phyloP scores from a whole-genome alignment of 164 flowering plant species.

The Malania oleifera region DNA sequence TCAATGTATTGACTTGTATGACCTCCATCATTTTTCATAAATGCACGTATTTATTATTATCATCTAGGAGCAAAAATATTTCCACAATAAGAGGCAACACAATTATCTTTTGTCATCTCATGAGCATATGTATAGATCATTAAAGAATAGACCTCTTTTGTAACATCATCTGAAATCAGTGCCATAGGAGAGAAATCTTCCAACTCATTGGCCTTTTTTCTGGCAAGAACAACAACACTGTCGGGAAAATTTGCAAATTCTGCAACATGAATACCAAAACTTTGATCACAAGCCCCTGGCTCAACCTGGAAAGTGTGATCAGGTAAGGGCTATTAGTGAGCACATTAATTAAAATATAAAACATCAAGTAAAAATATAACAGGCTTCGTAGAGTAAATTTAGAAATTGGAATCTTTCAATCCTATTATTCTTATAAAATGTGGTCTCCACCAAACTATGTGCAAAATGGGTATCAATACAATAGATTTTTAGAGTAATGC shows the following conservation, averaged over 20 bases:
- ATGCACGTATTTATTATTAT: neutral
- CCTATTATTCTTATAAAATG: too few relatives aligned
- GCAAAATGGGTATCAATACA: too few relatives aligned
- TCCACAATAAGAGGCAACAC: neutral
- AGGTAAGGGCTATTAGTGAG: neutral
- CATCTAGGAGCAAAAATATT: neutral
- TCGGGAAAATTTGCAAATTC: conserved; percentile 97
- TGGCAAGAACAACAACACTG: conserved; percentile 82
- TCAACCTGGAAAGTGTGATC: conserved; percentile 58
- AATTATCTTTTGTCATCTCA: neutral
- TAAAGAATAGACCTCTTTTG: conserved; percentile 38
- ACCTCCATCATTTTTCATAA: neutral
- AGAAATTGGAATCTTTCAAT: too few relatives aligned
- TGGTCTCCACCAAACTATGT: too few relatives aligned
- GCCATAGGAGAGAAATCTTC: conserved; percentile 80
- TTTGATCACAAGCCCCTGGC: conserved; percentile 94
- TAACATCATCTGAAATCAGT: conserved; percentile 28
- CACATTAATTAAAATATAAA: neutral
- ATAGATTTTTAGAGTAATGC: too few relatives aligned
- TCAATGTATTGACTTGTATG: neutral
- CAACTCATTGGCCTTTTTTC: conserved; percentile 93
- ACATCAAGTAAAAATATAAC: too few relatives aligned
- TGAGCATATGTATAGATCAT: neutral
- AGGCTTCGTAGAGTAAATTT: too few relatives aligned
- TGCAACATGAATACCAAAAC: conserved; percentile 98